Conservation (phyloP, 306 rosid species). For the Cicer judaicum region DNA sequence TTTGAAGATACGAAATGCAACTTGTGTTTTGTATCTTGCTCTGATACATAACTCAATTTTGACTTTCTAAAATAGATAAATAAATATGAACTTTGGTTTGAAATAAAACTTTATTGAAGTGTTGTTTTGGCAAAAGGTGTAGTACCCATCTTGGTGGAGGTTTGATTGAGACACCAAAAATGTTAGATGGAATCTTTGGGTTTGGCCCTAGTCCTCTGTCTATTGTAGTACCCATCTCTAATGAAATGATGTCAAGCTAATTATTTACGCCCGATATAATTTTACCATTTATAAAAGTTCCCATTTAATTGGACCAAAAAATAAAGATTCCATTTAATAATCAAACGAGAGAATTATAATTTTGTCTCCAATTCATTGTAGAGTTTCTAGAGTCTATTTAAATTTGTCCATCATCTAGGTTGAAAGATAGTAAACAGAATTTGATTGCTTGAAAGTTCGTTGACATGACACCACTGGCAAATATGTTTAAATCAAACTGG, state of each 20-base stretch:
- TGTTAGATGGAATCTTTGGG: slow-evolving; percentile 94
- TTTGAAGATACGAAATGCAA: too few relatives aligned
- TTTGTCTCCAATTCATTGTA: slow-evolving; percentile 17
- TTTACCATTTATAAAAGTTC: too few relatives aligned
- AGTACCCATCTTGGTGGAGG: slow-evolving; percentile 83
- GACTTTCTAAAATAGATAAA: too few relatives aligned
- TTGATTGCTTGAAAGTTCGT: slow-evolving; percentile 26
- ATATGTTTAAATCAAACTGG: neutral
- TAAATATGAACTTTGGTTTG: slow-evolving; percentile 10
- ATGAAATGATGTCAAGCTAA: slow-evolving; percentile 75
- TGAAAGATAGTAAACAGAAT: slow-evolving; percentile 27
- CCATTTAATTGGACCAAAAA: too few relatives aligned
- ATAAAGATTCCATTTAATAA: too few relatives aligned
- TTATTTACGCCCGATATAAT: too few relatives aligned
- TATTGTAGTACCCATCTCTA: slow-evolving; percentile 76
- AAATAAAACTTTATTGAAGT: slow-evolving; percentile 43
- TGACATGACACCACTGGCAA: neutral
- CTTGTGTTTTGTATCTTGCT: too few relatives aligned
- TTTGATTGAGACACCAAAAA: slow-evolving; percentile 80
- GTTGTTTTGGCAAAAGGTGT: slow-evolving; percentile 70
- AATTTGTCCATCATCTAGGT: neutral
- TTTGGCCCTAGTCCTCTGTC: slow-evolving; percentile 91
- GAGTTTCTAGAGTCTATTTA: too few relatives aligned
- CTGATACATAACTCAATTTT: too few relatives aligned
- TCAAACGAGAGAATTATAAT: slow-evolving; percentile 86